Conservation (phyloP, 2,329 filamentous ascomycete species). For the Trichoderma sp. region DNA sequence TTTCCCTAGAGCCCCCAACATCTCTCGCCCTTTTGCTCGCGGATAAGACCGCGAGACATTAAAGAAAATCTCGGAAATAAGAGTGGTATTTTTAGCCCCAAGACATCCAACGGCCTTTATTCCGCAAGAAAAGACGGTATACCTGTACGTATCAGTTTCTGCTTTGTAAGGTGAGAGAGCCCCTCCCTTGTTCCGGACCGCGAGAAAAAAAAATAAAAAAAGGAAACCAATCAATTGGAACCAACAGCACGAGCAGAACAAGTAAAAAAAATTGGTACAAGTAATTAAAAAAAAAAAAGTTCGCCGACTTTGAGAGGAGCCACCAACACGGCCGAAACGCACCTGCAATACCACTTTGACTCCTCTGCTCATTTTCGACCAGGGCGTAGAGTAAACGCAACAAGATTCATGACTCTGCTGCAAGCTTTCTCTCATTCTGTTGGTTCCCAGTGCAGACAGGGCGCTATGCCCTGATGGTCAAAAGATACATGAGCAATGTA, state of each 20-base stretch:
- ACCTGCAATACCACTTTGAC: background rate
- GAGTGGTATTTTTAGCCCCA: background rate
- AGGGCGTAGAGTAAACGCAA: background rate
- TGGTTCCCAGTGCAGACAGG: background rate
- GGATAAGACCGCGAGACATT: background rate
- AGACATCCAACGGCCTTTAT: background rate
- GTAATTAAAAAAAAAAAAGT: background rate
- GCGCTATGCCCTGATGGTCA: background rate
- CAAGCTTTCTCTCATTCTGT: background rate
- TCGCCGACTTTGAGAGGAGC: constrained; percentile 2
- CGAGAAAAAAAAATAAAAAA: too few species aligned
- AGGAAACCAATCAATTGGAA: background rate
- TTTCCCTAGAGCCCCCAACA: background rate
- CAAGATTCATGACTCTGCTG: constrained; percentile 10
- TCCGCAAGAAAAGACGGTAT: background rate
- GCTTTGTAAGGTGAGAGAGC: background rate
- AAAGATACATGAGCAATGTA: background rate
- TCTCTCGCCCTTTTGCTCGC: background rate
- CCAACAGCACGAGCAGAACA: background rate
- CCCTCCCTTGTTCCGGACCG: background rate
- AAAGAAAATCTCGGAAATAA: background rate
- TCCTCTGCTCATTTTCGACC: background rate
- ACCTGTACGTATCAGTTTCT: background rate
- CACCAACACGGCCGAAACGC: background rate
- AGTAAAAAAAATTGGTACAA: background rate